These are phyloP conservation scores for Pestalotiopsis sp. DNA, from an alignment of 2,329 filamentous ascomycete genomes.

Conservation along the genomic window DNA sequence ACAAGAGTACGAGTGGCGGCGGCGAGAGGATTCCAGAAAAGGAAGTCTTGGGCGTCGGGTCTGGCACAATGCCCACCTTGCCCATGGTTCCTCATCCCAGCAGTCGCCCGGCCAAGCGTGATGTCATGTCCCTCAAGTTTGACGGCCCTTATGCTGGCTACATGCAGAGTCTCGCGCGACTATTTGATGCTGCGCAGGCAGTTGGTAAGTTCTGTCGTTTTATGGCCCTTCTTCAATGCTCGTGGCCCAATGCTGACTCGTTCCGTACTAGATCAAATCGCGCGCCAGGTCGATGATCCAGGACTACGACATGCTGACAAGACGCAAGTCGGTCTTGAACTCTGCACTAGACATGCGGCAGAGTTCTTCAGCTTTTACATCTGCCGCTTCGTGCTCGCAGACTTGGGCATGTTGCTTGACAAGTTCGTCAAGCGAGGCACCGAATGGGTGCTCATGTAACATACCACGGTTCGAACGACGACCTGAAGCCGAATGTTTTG, in stretches of 20 bases:
- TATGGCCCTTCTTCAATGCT: not conserved
- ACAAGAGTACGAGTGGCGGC: conserved; percentile 38
- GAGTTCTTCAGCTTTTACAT: conserved; percentile 98
- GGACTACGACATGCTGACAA: conserved; percentile 88
- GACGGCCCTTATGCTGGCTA: conserved; percentile 85
- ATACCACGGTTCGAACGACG: not conserved
- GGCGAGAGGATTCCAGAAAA: conserved; percentile 35
- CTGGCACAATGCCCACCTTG: conserved; percentile 68
- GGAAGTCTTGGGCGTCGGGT: conserved; percentile 55
- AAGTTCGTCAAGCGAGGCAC: conserved; percentile 96
- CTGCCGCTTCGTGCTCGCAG: conserved; percentile 88
- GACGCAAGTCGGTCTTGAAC: conserved; percentile 91
- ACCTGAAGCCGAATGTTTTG: not conserved
- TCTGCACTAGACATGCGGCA: conserved; percentile 88
- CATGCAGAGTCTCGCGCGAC: conserved; percentile 83
- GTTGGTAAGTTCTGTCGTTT: conserved; percentile 65
- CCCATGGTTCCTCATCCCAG: conserved; percentile 72
- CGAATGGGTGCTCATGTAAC: conserved; percentile 71
- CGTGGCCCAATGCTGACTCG: not conserved
- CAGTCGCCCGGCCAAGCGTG: conserved; percentile 69
- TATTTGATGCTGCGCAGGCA: conserved; percentile 92
- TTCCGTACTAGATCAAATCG: conserved; percentile 75
- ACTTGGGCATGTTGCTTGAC: conserved; percentile 82
- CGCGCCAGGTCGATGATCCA: conserved; percentile 92
- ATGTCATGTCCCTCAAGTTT: conserved; percentile 68